Evolutionary conservation across 164 flowering plant species (phyloP), one percentile per base, ranked within the genome.

Genomic region (Litsea cubeba): DNA sequence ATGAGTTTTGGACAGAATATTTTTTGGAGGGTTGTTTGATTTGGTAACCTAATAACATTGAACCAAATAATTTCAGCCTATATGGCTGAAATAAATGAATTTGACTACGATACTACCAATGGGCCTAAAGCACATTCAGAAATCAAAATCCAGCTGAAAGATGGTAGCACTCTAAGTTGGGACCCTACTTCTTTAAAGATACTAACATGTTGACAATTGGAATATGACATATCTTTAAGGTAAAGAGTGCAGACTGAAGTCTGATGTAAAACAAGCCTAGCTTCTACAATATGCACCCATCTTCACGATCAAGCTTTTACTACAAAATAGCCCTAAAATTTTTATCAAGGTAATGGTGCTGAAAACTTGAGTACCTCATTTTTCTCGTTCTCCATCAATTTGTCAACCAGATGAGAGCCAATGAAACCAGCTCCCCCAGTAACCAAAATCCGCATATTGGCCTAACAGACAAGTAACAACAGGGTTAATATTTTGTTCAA

Each of bases 401-500:
- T 89, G 83, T 95, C 98, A 46, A 95, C 98, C 4, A 95, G 73
- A 69, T 94, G 98, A 67, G 97, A 92, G 14, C 98, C 98, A 62
- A 94, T 94, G 81, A 94, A 94, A n/a, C 99, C 98, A 71, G 99
- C 97, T 77, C 99, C 99, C 62, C 98, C 97, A 63, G 98, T 91
- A 18, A 95, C 88, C 82, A 94, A 80, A 71, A 90, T 90, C 79
- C 93, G 81, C 90, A 89, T 87, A 75, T 89, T 89, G 22, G 91
- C 79, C 93, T 89, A 83, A 58, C 46, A 80, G 24, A 60, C 58
- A 74, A 54, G 60, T 54, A 40, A 40, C 46, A 40, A 40, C 60
- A 54, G 60, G 60, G n/a, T 54, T 4, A 54, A 15, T 17, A 54
- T 54, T 3, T 3, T 54, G 17, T 17, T 54, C 60, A 54, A 54